Evolutionary conservation across 2,329 filamentous ascomycete species (phyloP).

Genomic region (Colletotrichum spinosum): DNA sequence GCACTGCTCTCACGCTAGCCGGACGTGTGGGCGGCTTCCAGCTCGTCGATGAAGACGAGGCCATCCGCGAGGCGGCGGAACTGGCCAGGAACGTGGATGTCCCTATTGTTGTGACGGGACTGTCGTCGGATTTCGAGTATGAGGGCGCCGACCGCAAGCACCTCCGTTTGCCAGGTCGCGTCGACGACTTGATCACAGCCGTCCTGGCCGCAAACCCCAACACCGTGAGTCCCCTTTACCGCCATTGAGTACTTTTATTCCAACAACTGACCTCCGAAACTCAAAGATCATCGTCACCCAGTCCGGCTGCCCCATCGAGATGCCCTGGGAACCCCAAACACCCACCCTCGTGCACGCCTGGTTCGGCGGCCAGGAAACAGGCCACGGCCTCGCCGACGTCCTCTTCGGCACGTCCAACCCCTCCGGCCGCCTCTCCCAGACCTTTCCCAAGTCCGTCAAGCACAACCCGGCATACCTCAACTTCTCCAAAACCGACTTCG

Average conservation of each 20-base stretch:
- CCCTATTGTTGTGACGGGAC: constrained; percentile 78
- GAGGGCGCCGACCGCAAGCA: constrained; percentile 83
- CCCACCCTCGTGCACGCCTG: constrained; percentile 78
- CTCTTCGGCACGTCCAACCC: constrained; percentile 81
- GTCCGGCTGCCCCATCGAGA: constrained; percentile 78
- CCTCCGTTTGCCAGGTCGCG: constrained; percentile 78
- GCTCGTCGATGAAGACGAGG: constrained; percentile 65
- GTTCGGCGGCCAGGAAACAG: constrained; percentile 90
- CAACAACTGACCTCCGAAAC: neutral
- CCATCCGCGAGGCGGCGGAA: constrained; percentile 74
- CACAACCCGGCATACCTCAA: constrained; percentile 84
- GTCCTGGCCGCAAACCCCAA: constrained; percentile 76
- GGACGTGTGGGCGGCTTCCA: constrained; percentile 68
- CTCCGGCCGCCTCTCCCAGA: constrained; percentile 79
- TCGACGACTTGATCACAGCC: constrained; percentile 76
- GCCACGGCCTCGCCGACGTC: constrained; percentile 83
- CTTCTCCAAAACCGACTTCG: constrained; percentile 76
- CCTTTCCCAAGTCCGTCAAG: constrained; percentile 74
- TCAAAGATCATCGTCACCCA: constrained; percentile 74
- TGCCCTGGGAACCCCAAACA: constrained; percentile 74
- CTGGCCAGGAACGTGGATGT: constrained; percentile 80
- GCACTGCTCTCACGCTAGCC: constrained; percentile 40
- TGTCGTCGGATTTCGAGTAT: constrained; percentile 85
- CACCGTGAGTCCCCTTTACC: constrained; percentile 55
- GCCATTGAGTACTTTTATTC: neutral